Base-by-base conservation (phyloP, 495 filamentous ascomycete species). In the Cercophora newfieldiana region DNA sequence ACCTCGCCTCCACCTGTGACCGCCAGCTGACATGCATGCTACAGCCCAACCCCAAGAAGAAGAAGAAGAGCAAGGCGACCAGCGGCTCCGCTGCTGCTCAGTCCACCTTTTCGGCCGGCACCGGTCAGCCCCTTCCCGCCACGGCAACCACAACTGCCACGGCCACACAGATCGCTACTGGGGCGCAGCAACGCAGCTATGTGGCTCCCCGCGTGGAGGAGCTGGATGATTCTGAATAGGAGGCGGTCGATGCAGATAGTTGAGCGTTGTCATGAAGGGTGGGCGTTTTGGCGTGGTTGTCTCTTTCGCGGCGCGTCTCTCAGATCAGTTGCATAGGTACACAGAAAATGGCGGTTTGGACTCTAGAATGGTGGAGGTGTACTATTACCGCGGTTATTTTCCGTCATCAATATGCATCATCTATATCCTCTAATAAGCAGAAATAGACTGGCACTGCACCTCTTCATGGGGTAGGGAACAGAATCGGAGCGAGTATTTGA, bases 161-260 rank as follows among this genome's bases (percentile, higher is more conserved):
- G 10, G 77, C 80, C 10, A 84, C 75, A 33, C 82, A 77, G 66
- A 71, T 84, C 30, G 70, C 81, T 48, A 81, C 82, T 16, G 80
- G 73, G 72, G 59, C 82, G 79, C 65, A 64, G 63, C 59, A 74
- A 60, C 29, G 69, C 26, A 74, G 81, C 63, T 84, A 88, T 68
- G 73, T 87, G 37, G 78, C 84, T 2, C 85, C 89, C 0, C 79
- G 81, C 49, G 88, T 92, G 7, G 89, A 92, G 73, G 89, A 92
- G 68, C 80, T 86, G 7, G 84, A 81, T 44, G 88, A 90, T 68
- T 44, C 37, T 16, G 89, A 89, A 72, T 80, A 80, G 71, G 58
- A 73, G 59, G 18, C 26, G 7, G 5, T 3, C 14, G 25, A 10
- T 1, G 24, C 1, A n/a, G 50, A 5, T 2, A 24, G 30, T 22